Evolutionary conservation across 2,329 filamentous ascomycete species (phyloP).

Genomic region (Phyllosticta paracitricarpa): DNA sequence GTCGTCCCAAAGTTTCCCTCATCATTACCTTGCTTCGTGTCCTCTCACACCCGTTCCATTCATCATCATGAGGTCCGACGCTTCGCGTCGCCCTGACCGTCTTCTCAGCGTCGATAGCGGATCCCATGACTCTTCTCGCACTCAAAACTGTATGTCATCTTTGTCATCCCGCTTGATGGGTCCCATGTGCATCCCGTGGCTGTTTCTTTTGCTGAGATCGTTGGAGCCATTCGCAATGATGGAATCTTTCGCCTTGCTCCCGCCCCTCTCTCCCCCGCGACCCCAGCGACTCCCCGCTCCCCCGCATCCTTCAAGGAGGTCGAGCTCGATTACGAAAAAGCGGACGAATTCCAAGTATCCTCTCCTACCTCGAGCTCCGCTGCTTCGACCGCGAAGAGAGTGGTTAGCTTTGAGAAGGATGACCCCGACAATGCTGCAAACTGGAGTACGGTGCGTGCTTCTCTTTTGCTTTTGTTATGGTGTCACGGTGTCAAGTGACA

Average conservation of each 20-base stretch:
- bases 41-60: background rate
- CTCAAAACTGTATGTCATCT: background rate
- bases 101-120: background rate
- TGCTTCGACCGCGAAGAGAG: constrained; percentile 13
- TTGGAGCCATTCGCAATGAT: background rate
- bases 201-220: background rate
- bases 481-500: no score
- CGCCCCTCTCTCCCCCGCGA: background rate
- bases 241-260: background rate
- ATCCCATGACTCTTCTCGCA: background rate
- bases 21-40: background rate
- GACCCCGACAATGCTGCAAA: constrained; percentile 35
- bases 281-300: background rate
- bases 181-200: background rate
- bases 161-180: background rate
- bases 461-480: background rate
- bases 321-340: constrained; percentile 18
- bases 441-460: constrained; percentile 26
- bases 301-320: constrained; percentile 7
- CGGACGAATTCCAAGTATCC: constrained; percentile 20
- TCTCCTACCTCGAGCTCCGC: constrained; percentile 11
- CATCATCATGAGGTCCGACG: background rate
- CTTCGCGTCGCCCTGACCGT: background rate
- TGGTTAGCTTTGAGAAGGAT: constrained; percentile 29
- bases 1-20: background rate